Base-by-base conservation (phyloP, 805 yeast species). In the Monosporozyma unispora region DNA sequence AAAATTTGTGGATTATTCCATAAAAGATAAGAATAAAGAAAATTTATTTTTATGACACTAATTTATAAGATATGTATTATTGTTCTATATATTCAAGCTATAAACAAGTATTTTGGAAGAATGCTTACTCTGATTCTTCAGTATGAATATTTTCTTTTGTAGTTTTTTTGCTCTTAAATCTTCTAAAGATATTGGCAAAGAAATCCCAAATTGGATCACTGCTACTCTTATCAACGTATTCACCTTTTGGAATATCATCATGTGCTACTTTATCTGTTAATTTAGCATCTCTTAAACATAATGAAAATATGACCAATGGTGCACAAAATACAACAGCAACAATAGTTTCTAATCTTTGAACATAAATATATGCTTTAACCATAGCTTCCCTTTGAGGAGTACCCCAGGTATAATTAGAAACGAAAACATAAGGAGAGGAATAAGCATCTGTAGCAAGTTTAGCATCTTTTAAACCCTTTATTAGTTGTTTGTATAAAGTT, bases 371-470 rank as follows among this genome's bases (percentile, higher is more conserved):
- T 2, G 85, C 75, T 45, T 60, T 64, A 3, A 81, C 83, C 46
- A 81, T 71, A 3, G 78, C 82, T 2, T 59, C 61, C 65, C 91
- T 77, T 51, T 73, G 78, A 16, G 82, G 77, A 1, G 86, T 70
- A 2, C 81, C 88, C 85, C 86, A 80, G 1, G 79, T 61, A 58
- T 81, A 72, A 0, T 57, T 57, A 2, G 59, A 51, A 45, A 76
- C 70, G 54, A 78, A 81, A 0, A 71, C 63, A 54, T 74, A 73
- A 31, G 89, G 89, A 16, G 73, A 64, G 2, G 70, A 71, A 57
- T 80, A 81, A 12, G 80, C 82, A 2, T 48, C 52, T 0, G 65
- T 54, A 8, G 79, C 79, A n/a, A 74, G 52, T 0, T 72, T 62
- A 1, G 64, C 56, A 52, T 75, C 69, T 8, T 61, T 59, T 56